Evolutionary conservation across 805 yeast genomes (phyloP).

Genomic region (Peterozyma toletana): DNA sequence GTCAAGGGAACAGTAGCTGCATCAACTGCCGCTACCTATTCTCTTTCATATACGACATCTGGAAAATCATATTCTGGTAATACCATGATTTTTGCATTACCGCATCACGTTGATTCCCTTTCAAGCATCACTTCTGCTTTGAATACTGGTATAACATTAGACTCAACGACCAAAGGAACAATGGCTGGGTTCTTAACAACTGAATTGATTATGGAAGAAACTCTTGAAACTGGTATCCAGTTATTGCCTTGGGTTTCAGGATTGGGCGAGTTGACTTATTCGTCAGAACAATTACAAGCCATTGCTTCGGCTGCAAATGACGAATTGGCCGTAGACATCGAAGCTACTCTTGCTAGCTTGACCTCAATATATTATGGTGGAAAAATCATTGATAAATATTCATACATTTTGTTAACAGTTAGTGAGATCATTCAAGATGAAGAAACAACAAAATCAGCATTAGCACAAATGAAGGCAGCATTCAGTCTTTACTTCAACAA

Average conservation of each 20-base stretch:
- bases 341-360: constrained; percentile 34
- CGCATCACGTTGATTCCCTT: constrained; percentile 41
- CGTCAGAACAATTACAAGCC: constrained; percentile 15
- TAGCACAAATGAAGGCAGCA: constrained; percentile 56
- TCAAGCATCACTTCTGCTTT: constrained; percentile 13
- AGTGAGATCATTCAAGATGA: constrained; percentile 55
- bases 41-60: constrained; percentile 27
- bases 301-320: constrained; percentile 36
- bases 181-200: constrained; percentile 40
- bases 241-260: constrained; percentile 36
- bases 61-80: constrained; percentile 16
- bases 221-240: constrained; percentile 17
- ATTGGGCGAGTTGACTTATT: constrained; percentile 10
- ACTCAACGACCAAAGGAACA: constrained; percentile 47
- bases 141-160: constrained; percentile 26
- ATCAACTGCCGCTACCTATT: constrained; percentile 27
- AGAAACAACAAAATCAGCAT: constrained; percentile 38
- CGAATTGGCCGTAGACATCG: constrained; percentile 47
- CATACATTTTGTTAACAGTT: constrained; percentile 69
- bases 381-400: constrained; percentile 81
- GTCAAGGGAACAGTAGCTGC: constrained; percentile 31
- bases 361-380: constrained; percentile 82
- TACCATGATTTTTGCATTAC: constrained; percentile 41
- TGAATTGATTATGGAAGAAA: constrained; percentile 19
- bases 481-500: constrained; percentile 61